phyloP scores from a whole-genome alignment of 202 grass and related monocot genomes.

The Miscanthus sacchariflorus region DNA sequence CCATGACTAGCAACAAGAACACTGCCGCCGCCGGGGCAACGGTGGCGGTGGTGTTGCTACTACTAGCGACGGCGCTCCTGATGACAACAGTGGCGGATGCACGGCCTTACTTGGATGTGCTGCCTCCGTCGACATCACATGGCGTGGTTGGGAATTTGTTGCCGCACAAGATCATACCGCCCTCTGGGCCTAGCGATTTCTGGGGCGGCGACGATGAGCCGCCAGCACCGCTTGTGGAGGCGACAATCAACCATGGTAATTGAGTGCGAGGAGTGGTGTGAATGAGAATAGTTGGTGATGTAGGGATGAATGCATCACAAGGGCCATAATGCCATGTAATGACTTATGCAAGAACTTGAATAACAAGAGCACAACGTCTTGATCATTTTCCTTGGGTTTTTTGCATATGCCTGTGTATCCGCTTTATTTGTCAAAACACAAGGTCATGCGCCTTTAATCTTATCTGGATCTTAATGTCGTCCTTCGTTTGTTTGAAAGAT shows the following conservation, averaged over 20 bases:
- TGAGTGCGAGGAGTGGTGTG: not conserved
- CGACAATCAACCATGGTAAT: not conserved
- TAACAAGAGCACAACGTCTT: not conserved
- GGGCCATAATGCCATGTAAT: not conserved
- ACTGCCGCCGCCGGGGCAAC: fast-evolving
- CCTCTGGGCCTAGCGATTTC: not conserved
- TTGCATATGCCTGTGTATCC: not conserved
- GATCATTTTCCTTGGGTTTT: not conserved
- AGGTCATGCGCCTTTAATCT: not conserved
- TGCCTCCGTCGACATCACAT: not conserved
- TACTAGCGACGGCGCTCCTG: not conserved
- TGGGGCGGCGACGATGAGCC: no score
- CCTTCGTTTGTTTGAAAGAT: no score
- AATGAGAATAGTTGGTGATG: not conserved
- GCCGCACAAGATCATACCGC: not conserved
- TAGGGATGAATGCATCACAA: not conserved
- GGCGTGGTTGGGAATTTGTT: no score
- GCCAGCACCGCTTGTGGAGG: not conserved
- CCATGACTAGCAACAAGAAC: slow-evolving; percentile 8
- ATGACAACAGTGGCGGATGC: not conserved
- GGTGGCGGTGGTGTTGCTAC: not conserved
- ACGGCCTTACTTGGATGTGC: not conserved
- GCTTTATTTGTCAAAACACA: not conserved
- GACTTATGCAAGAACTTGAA: not conserved
- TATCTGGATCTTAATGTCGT: no score